These are phyloP conservation scores for Ormosia semicastrata DNA, from an alignment of 306 rosid genomes.

Conservation along the genomic window DNA sequence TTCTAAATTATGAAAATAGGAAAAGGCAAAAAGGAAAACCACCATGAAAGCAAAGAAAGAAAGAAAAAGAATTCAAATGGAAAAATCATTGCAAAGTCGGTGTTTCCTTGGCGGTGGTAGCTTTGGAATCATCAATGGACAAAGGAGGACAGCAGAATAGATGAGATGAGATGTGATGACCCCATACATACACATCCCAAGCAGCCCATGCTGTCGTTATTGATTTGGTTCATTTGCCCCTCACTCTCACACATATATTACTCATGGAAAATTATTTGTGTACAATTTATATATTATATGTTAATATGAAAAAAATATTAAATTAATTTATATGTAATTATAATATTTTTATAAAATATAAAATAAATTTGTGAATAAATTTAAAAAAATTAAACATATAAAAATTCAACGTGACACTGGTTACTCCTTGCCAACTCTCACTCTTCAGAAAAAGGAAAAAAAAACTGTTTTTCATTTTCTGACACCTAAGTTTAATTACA, in stretches of 20 bases:
- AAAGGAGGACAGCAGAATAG: neutral
- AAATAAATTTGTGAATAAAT: too few species aligned
- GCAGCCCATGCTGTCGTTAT: constrained; percentile 29
- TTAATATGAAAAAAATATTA: too few species aligned
- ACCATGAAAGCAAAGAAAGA: neutral
- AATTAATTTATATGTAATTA: too few species aligned
- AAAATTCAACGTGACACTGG: too few species aligned
- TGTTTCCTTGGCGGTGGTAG: constrained; percentile 74
- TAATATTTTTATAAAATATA: too few species aligned
- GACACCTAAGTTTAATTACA: too few species aligned
- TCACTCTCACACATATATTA: constrained; percentile 21
- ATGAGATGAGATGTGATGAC: neutral
- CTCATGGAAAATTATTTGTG: too few species aligned
- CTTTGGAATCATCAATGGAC: constrained; percentile 32
- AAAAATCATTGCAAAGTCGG: neutral
- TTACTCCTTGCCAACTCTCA: neutral
- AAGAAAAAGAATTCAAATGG: neutral
- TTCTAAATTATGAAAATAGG: neutral
- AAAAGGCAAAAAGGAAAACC: neutral
- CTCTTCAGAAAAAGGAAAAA: too few species aligned
- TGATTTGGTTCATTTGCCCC: constrained; percentile 21
- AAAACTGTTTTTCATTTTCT: too few species aligned
- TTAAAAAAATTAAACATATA: too few species aligned
- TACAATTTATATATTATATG: too few species aligned
- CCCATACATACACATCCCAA: neutral